Conservation (phyloP, 2,329 filamentous ascomycete species). For the Aspergillus fijiensis region DNA sequence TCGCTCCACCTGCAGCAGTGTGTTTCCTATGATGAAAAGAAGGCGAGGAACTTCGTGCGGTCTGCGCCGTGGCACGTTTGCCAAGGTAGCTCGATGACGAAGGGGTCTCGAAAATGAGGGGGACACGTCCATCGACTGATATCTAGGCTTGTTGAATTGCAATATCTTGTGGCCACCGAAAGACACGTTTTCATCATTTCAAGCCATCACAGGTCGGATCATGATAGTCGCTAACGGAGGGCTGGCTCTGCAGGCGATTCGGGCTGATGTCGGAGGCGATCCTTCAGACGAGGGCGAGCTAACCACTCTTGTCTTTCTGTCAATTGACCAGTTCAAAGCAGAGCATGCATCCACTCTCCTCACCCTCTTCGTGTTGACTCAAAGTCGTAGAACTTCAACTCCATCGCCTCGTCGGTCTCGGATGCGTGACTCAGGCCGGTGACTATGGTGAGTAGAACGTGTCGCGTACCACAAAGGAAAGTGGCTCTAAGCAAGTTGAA, state of each 20-base stretch:
- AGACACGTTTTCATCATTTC: not conserved
- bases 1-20: not conserved
- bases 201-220: too few relatives aligned
- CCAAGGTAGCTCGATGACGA: not conserved
- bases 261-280: not conserved
- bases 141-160: not conserved
- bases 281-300: not conserved
- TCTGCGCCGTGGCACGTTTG: not conserved
- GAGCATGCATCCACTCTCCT: slow-evolving; percentile 2
- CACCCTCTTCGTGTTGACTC: slow-evolving; percentile 3
- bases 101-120: not conserved
- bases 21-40: not conserved
- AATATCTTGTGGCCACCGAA: not conserved
- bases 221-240: not conserved
- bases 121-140: not conserved
- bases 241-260: not conserved
- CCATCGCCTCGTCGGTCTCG: not conserved
- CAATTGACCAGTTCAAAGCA: slow-evolving; percentile 8
- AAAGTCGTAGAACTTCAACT: slow-evolving; percentile 2
- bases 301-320: slow-evolving; percentile 3
- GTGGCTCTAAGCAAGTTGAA: too few relatives aligned
- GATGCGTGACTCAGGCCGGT: not conserved
- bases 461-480: too few relatives aligned
- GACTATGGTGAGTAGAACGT: not conserved
- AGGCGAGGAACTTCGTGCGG: slow-evolving; percentile 2